A percentile compares a stretch with the other conserved stretches of the same genome.
phyloP scores from a whole-genome alignment of 257 asterid species.

The Cinchona pubescens region DNA sequence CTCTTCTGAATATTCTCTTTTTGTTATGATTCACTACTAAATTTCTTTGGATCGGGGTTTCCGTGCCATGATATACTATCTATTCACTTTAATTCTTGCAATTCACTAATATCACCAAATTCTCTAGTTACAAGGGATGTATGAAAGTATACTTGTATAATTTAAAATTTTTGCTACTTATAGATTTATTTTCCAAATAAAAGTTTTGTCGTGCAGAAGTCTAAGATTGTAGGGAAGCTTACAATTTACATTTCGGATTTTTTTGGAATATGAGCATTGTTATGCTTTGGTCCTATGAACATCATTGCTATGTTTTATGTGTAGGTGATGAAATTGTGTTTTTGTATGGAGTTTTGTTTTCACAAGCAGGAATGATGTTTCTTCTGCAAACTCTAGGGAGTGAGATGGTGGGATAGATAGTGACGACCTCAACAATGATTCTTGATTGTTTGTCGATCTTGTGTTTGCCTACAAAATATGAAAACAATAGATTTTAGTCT shows the following conservation, averaged over 20 bases:
- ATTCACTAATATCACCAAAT: no score
- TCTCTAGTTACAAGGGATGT: no score
- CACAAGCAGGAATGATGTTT: slow-evolving; percentile 32
- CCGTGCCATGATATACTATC: no score
- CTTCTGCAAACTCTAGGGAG: slow-evolving; percentile 20
- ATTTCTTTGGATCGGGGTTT: no score
- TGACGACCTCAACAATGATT: slow-evolving; percentile 9
- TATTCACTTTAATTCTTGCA: no score
- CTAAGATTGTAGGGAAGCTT: background rate
- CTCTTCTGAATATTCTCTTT: no score
- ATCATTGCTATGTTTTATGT: slow-evolving; percentile 13
- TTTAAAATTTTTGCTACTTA: background rate
- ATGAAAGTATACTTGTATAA: no score
- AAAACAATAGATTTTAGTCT: no score
- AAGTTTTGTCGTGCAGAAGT: background rate
- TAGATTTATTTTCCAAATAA: background rate
- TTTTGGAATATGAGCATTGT: background rate
- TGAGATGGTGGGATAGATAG: slow-evolving; percentile 17
- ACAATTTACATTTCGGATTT: background rate
- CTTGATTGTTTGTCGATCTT: slow-evolving; percentile 9
- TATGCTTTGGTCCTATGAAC: background rate
- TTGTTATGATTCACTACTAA: no score
- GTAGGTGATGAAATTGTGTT: slow-evolving; percentile 75
- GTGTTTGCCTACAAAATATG: no score
- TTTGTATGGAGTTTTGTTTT: slow-evolving; percentile 79